Evolutionary conservation across 495 filamentous ascomycete genomes (phyloP).

Genomic region (Aspergillus affinis): DNA sequence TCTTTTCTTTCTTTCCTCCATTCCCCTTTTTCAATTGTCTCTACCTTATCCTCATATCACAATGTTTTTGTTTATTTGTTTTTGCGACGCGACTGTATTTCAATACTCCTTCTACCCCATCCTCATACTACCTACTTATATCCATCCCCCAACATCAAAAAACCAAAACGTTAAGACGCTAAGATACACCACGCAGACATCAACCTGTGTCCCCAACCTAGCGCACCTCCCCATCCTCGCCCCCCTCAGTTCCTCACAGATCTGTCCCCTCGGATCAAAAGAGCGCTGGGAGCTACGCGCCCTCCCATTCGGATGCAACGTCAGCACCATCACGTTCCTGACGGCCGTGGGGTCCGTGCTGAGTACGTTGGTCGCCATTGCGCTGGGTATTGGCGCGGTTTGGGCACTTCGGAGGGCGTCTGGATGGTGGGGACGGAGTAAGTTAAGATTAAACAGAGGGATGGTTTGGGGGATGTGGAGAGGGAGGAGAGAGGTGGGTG

Average conservation of each 20-base stretch:
- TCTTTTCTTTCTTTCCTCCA: not conserved
- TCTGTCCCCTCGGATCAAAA: constrained; percentile 48
- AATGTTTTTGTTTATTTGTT: not conserved
- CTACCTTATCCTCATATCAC: not conserved
- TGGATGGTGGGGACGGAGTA: constrained; percentile 26
- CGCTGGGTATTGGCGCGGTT: constrained; percentile 26
- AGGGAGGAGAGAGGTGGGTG: constrained; percentile 14
- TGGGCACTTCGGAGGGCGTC: constrained; percentile 26
- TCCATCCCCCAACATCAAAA: not conserved
- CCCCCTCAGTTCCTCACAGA: constrained; percentile 39
- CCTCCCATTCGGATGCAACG: constrained; percentile 48
- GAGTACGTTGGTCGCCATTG: constrained; percentile 33
- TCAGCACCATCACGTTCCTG: constrained; percentile 50
- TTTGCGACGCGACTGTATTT: not conserved
- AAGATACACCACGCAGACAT: constrained; percentile 43
- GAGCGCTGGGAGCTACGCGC: constrained; percentile 56
- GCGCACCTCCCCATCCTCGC: constrained; percentile 43
- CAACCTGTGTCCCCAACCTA: constrained; percentile 50
- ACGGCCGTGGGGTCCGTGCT: constrained; percentile 39
- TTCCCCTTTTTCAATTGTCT: not conserved
- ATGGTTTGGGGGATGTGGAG: constrained; percentile 10
- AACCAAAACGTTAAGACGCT: not conserved
- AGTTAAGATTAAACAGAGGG: constrained; percentile 5
- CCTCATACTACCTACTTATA: not conserved
- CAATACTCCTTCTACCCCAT: not conserved